A percentile compares a stretch with the other conserved stretches of the same genome.
These are phyloP conservation scores for Cucumis cinereus DNA, from an alignment of 306 rosid genomes.

Conservation along the genomic window DNA sequence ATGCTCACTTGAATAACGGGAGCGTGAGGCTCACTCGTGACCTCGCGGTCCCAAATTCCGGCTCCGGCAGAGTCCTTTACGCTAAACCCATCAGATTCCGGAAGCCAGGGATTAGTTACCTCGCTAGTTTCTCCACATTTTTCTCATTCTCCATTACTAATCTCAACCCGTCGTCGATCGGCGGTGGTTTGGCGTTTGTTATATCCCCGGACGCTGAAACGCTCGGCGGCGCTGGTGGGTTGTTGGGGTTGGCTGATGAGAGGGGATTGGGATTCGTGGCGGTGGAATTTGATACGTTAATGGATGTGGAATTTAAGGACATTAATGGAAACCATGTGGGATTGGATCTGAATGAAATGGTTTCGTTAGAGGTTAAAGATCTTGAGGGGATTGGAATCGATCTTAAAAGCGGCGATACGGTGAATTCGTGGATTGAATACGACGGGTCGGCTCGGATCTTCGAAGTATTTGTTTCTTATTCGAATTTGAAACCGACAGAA, in stretches of 20 bases:
- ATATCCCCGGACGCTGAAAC: slow-evolving; percentile 50
- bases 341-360: slow-evolving; percentile 66
- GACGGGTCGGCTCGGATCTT: slow-evolving; percentile 45
- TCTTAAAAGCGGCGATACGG: slow-evolving; percentile 70
- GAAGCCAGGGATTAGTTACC: slow-evolving; percentile 23
- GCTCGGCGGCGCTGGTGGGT: slow-evolving; percentile 68
- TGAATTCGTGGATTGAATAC: slow-evolving; percentile 85
- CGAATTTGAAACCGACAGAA: slow-evolving; percentile 71
- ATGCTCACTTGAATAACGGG: slow-evolving; percentile 78
- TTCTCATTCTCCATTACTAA: slow-evolving; percentile 71
- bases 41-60: slow-evolving; percentile 79
- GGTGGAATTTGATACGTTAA: slow-evolving; percentile 82
- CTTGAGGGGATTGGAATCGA: slow-evolving; percentile 46
- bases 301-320: slow-evolving; percentile 86
- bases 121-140: slow-evolving; percentile 69
- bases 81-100: slow-evolving; percentile 58
- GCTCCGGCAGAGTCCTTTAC: slow-evolving; percentile 70
- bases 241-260: slow-evolving; percentile 36
- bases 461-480: slow-evolving; percentile 64
- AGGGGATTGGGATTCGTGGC: slow-evolving; percentile 38
- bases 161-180: slow-evolving; percentile 82
- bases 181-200: slow-evolving; percentile 82
- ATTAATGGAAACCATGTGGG: slow-evolving; percentile 95
- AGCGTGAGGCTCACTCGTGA: slow-evolving; percentile 83
- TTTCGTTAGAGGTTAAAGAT: slow-evolving; percentile 46